These are phyloP conservation scores for Clarireedia paspali DNA, from an alignment of 2,329 filamentous ascomycete genomes.

Conservation along the genomic window DNA sequence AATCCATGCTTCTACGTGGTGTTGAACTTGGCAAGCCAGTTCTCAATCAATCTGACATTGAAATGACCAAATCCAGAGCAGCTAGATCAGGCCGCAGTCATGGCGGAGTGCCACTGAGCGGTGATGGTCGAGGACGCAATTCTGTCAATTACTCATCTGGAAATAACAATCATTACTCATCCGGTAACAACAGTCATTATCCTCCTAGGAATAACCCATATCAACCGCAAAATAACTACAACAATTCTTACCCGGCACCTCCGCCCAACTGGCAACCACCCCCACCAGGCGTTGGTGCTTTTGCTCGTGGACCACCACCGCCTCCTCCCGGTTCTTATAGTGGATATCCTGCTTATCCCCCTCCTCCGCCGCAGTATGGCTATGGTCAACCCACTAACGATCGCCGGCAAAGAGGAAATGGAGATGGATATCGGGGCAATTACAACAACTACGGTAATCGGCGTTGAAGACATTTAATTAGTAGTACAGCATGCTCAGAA, in stretches of 20 bases:
- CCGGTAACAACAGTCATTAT: slow-evolving; percentile 4
- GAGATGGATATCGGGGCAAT: slow-evolving; percentile 9
- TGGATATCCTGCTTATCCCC: slow-evolving; percentile 10
- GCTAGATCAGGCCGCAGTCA: slow-evolving; percentile 59
- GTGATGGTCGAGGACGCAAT: slow-evolving; percentile 39
- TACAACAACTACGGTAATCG: slow-evolving; percentile 8
- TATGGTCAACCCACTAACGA: slow-evolving; percentile 15
- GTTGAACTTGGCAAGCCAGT: slow-evolving; percentile 64
- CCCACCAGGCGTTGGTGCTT: slow-evolving; percentile 37
- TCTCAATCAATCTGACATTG: slow-evolving; percentile 69
- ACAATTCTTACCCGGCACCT: slow-evolving; percentile 19
- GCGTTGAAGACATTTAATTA: not conserved
- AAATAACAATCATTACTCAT: slow-evolving; percentile 15
- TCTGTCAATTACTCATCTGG: slow-evolving; percentile 45
- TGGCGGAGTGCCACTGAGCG: slow-evolving; percentile 56
- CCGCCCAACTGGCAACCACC: slow-evolving; percentile 35
- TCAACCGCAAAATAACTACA: slow-evolving; percentile 13
- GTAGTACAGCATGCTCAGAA: not conserved
- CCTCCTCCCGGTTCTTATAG: slow-evolving; percentile 33
- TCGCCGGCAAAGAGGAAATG: slow-evolving; percentile 8
- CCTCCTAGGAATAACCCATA: slow-evolving; percentile 8
- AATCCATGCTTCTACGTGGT: slow-evolving; percentile 88
- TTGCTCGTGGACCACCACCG: slow-evolving; percentile 38
- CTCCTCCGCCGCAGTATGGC: slow-evolving; percentile 17
- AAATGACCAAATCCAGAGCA: slow-evolving; percentile 60